A percentile compares a stretch with the other conserved stretches of the same genome.
phyloP scores from a whole-genome alignment of 2,329 filamentous ascomycete species.

The Chaetomium sp. region DNA sequence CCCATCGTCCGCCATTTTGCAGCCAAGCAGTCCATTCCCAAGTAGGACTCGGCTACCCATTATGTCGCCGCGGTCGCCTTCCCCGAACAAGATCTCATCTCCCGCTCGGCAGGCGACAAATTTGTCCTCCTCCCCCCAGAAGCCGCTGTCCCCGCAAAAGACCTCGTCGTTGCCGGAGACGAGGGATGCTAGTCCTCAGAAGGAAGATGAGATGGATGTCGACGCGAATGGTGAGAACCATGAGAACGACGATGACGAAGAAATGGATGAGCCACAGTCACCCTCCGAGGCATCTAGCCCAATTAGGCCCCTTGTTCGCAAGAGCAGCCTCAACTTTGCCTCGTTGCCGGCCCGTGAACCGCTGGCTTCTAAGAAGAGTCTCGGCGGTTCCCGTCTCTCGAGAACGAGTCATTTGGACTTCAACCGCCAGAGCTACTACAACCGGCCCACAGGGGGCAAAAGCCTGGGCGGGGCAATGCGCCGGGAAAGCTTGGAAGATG shows the following conservation, averaged over 20 bases:
- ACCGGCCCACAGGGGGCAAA: slow-evolving; percentile 65
- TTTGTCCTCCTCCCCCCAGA: slow-evolving; percentile 5
- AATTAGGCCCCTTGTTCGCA: slow-evolving; percentile 67
- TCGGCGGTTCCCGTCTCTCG: slow-evolving; percentile 60
- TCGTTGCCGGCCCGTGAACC: slow-evolving; percentile 88
- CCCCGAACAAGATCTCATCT: slow-evolving; percentile 24
- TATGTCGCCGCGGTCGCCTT: slow-evolving; percentile 20
- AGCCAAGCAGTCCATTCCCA: slow-evolving; percentile 18
- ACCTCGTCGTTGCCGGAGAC: slow-evolving; percentile 10
- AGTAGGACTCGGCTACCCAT: slow-evolving; percentile 13
- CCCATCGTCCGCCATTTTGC: slow-evolving; percentile 8
- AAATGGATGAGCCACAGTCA: slow-evolving; percentile 37
- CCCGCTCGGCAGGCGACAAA: slow-evolving; percentile 9
- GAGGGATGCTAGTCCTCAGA: slow-evolving; percentile 6
- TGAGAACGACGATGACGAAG: slow-evolving; percentile 30
- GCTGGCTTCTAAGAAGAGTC: slow-evolving; percentile 74
- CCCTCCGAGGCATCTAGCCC: slow-evolving; percentile 68
- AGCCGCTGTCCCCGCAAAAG: slow-evolving; percentile 14
- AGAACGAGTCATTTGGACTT: slow-evolving; percentile 73
- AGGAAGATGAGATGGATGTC: slow-evolving; percentile 12
- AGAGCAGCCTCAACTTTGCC: slow-evolving; percentile 93
- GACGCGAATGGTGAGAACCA: slow-evolving; percentile 19
- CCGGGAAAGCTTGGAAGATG: slow-evolving; percentile 25
- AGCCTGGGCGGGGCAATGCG: slow-evolving; percentile 49
- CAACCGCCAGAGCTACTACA: slow-evolving; percentile 66